These are phyloP conservation scores for Oryza rufipogon DNA, from an alignment of 176 grass and related monocot species.

Conservation along the genomic window DNA sequence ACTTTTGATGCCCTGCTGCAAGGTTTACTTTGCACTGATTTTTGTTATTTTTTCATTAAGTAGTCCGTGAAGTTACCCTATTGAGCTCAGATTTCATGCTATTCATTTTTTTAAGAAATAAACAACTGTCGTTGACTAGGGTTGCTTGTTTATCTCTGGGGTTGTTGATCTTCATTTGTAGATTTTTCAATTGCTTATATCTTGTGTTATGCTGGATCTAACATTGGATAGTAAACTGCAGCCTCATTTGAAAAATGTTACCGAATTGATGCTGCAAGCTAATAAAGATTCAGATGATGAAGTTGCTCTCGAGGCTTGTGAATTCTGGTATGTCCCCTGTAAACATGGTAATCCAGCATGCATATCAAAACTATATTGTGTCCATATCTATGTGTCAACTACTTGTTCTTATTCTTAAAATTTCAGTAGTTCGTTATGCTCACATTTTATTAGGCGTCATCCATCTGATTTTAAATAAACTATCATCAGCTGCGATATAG, in stretches of 20 bases:
- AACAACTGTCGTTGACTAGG: background rate
- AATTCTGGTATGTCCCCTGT: slow-evolving; percentile 78
- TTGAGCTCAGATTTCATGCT: background rate
- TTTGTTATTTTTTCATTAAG: background rate
- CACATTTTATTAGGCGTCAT: slow-evolving; percentile 6
- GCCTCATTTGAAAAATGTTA: slow-evolving; percentile 91
- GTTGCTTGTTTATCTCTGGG: background rate
- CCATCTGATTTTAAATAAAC: slow-evolving; percentile 16
- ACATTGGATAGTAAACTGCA: slow-evolving; percentile 51
- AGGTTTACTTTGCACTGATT: background rate
- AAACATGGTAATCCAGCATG: background rate
- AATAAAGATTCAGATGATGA: slow-evolving; percentile 96
- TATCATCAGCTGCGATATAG: background rate
- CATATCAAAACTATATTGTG: background rate
- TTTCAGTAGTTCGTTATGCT: background rate
- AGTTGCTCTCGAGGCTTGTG: slow-evolving; percentile 92
- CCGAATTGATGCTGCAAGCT: slow-evolving; percentile 86
- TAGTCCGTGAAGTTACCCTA: background rate
- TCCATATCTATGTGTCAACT: slow-evolving; percentile 9
- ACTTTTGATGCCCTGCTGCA: slow-evolving; percentile 1
- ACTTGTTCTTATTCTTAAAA: slow-evolving; percentile 1
- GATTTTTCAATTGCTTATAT: slow-evolving; percentile 26
- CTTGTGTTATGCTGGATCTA: slow-evolving; percentile 32
- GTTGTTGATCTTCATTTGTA: background rate
- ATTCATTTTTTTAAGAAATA: background rate